Evolutionary conservation across 768 basidiomycete genomes (phyloP), one percentile per base, ranked within the genome.

Genomic region (Pleurotus salmoneostramineus): DNA sequence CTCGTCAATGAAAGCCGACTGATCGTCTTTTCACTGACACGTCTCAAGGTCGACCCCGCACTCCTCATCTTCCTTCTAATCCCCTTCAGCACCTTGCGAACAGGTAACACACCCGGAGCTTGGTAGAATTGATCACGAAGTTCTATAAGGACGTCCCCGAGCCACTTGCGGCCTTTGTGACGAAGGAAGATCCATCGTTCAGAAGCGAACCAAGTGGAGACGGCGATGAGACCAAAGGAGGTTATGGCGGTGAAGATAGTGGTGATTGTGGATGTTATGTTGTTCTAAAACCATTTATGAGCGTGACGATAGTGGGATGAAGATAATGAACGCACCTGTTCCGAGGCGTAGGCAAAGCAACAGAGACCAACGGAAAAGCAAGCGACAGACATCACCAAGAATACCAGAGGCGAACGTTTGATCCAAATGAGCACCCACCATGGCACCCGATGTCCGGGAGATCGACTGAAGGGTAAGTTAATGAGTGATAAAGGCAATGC

Each of bases 391-490:
- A 92, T 77, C 59, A 92, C 89, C 47, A 92, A 82, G 73, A 92
- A 91, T 60, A 91, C 87, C 35, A 93, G 77, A 11, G 90, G 90
- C 4, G 89, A 89, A 36, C 89, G 77, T 67, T 91, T 92, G 73
- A 92, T 92, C 90, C 89, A 93, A 63, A 92, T 91, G 57, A 89
- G 71, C 45, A 89, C 87, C 87, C 88, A 89, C 88, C 88, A 89
- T 0, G 88, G 88, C 44, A 89, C 87, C 55, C 85, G 83, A 68
- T 89, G 83, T 6, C 85, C 83, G 15, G 88, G 88, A 37, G 87
- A 88, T 56, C 88, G 88, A 66, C 88, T 89, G 51, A 52, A 56
- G 37, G 40, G 50, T 52, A 47, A 56, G 8, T 45, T 6, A 42
- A 48, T 47, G 35, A 56, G 27, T 33, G 54, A 17, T 37, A 11